phyloP scores from a whole-genome alignment of 225 moss, liverwort and hornwort species.

The Sphagnum tenellum region DNA sequence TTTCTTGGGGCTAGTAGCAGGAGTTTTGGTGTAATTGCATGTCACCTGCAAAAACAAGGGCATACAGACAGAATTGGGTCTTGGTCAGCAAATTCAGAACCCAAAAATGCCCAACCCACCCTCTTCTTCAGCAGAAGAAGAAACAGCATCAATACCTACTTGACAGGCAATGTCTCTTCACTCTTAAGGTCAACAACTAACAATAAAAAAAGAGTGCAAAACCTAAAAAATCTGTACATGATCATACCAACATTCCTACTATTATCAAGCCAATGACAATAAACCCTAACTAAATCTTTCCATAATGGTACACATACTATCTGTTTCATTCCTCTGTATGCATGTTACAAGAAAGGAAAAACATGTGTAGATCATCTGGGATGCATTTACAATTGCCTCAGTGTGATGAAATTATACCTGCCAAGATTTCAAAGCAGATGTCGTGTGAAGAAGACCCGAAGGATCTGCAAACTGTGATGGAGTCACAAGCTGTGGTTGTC shows the following conservation, averaged over 20 bases:
- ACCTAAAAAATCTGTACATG: too few relatives aligned
- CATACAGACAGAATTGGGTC: not conserved
- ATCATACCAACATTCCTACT: too few relatives aligned
- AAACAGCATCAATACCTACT: too few relatives aligned
- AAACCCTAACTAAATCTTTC: not conserved
- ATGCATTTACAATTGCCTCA: not conserved
- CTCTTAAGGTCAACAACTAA: too few relatives aligned
- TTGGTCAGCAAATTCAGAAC: too few relatives aligned
- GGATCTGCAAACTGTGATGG: conserved; percentile 14
- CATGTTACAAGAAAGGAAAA: not conserved
- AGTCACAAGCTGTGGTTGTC: conserved; percentile 20
- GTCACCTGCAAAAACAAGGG: not conserved
- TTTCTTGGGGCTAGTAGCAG: not conserved
- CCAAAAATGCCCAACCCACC: not conserved
- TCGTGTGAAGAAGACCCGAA: conserved; percentile 14
- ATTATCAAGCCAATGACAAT: too few relatives aligned
- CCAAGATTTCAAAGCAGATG: conserved; percentile 32
- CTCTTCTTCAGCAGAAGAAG: too few relatives aligned
- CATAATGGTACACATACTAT: not conserved
- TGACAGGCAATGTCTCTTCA: too few relatives aligned
- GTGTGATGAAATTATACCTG: conserved; percentile 28
- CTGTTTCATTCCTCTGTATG: not conserved
- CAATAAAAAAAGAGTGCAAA: too few relatives aligned
- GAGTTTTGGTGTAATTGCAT: not conserved
- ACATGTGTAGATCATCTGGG: not conserved